Base-by-base conservation (phyloP, 78 protist genomes). In the Dictyostelium brefeldianum region DNA sequence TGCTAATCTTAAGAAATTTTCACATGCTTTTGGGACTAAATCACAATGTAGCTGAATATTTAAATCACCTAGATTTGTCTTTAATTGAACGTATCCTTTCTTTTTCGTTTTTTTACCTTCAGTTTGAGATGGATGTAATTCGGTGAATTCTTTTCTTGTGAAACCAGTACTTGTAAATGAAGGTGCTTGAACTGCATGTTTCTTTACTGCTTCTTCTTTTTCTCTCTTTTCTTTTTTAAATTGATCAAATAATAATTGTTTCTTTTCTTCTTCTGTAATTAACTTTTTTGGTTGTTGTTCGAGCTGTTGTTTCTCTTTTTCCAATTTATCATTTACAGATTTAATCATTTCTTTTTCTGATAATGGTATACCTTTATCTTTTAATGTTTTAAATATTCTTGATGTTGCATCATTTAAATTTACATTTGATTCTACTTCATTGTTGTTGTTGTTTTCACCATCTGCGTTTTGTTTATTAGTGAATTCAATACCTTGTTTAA, bases 21-120 rank as follows among this genome's bases (percentile, higher is more conserved):
- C 92, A 59, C 98, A 96, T 0, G 99, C 81, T 57, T 83, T 92
- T 5, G 99, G 99, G 11, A 83, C 97, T 0, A 90, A 3, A n/a
- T 95, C 89, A 31, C 97, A 95, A 91, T 90, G 89, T 56, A 97
- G 80, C 46, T 94, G 96, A 20, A 97, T 5, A 50, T 95, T 97
- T 36, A 97, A 8, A 59, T 87, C 95, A 25, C 98, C 98, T 9
- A 89, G 29, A 64, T 87, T 90, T 0, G 98, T 97, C n/a, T 48
- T 46, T 18, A 97, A 9, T 17, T 62, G 70, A 5, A 80, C 97
- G 47, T 95, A 97, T 5, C 96, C 97, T 70, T 95, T 95, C 48
- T 56, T 69, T 36, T 74, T 80, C 18, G 96, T 94, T 18, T 54
- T 47, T 8, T 89, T 89, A 18, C 89, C 92, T 0, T 80, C 54